A percentile compares a stretch with the other conserved stretches of the same genome.
Conservation (phyloP, 192 early-diverging fungal species). For the Backusella tuberculispora region DNA sequence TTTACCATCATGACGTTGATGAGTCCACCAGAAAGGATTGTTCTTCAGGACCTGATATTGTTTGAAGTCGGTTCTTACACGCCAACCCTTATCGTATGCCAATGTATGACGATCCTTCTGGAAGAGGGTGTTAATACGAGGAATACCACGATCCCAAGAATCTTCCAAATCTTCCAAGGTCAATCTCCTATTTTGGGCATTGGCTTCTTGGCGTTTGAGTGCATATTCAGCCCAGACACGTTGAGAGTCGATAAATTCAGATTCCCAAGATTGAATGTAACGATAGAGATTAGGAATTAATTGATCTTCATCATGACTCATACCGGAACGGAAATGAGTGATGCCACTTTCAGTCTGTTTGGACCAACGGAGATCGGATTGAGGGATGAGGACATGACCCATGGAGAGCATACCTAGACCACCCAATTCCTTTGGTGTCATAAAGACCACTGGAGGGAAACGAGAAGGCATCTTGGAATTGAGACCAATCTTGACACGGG, state of each 20-base stretch:
- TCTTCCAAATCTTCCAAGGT: constrained; percentile 99
- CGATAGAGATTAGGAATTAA: constrained; percentile 97
- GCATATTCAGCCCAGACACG: constrained; percentile 99
- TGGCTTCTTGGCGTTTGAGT: constrained; percentile 95
- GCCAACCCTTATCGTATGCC: constrained; percentile 99
- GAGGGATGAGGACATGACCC: constrained; percentile 98
- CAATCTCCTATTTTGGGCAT: constrained; percentile 93
- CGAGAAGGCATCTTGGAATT: constrained; percentile 99
- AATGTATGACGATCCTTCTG: constrained; percentile 98
- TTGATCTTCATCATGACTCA: constrained; percentile 97
- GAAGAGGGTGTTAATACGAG: constrained; percentile 98
- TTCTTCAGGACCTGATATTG: constrained; percentile 95
- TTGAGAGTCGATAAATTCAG: constrained; percentile 98
- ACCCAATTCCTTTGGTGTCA: constrained; percentile 70
- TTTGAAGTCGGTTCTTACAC: constrained; percentile 95
- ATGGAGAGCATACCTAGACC: constrained; percentile 99
- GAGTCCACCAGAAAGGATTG: constrained; percentile 98
- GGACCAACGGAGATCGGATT: constrained; percentile 95
- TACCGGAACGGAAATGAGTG: constrained; percentile 97
- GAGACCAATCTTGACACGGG: constrained; percentile 98
- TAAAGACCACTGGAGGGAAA: constrained; percentile 93
- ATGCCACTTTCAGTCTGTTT: constrained; percentile 97
- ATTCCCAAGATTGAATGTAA: constrained; percentile 98
- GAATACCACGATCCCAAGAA: constrained; percentile 98
- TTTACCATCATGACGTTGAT: constrained; percentile 49